phyloP scores from a whole-genome alignment of 2,329 filamentous ascomycete genomes.

The Hypomyces rosellus region DNA sequence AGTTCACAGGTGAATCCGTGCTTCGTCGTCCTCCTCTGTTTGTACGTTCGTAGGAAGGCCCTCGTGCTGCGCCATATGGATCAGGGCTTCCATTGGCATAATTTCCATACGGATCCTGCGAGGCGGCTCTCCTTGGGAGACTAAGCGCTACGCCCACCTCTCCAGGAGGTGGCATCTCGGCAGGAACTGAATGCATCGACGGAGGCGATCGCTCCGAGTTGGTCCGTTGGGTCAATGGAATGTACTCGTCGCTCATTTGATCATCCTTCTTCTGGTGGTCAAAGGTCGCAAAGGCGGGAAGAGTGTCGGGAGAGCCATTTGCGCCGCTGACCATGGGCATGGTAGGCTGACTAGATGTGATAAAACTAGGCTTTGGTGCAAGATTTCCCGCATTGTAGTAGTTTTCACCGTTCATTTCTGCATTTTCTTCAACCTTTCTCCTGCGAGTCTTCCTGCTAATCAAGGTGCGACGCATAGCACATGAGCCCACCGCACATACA shows the following conservation, averaged over 20 bases:
- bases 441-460: slow-evolving; percentile 90
- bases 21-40: slow-evolving; percentile 50
- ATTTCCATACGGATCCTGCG: slow-evolving; percentile 62
- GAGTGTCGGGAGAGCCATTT: slow-evolving; percentile 39
- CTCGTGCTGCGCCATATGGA: slow-evolving; percentile 41
- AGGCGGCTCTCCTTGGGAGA: slow-evolving; percentile 33
- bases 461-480: slow-evolving; percentile 87
- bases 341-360: slow-evolving; percentile 47
- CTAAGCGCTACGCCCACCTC: slow-evolving; percentile 21
- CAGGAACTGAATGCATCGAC: slow-evolving; percentile 33
- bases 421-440: slow-evolving; percentile 85
- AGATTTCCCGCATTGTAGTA: slow-evolving; percentile 71
- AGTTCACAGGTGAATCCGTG: slow-evolving; percentile 31
- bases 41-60: slow-evolving; percentile 41
- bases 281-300: slow-evolving; percentile 56
- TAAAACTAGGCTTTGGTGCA: slow-evolving; percentile 37
- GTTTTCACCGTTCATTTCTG: slow-evolving; percentile 93
- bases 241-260: slow-evolving; percentile 59
- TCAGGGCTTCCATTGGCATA: slow-evolving; percentile 37
- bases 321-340: slow-evolving; percentile 53
- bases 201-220: slow-evolving; percentile 53
- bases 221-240: slow-evolving; percentile 61
- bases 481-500: slow-evolving; percentile 77
- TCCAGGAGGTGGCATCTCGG: slow-evolving; percentile 29
- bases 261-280: slow-evolving; percentile 61